phyloP scores from a whole-genome alignment of 192 early-diverging fungal species.

The Backusella psychrophila region DNA sequence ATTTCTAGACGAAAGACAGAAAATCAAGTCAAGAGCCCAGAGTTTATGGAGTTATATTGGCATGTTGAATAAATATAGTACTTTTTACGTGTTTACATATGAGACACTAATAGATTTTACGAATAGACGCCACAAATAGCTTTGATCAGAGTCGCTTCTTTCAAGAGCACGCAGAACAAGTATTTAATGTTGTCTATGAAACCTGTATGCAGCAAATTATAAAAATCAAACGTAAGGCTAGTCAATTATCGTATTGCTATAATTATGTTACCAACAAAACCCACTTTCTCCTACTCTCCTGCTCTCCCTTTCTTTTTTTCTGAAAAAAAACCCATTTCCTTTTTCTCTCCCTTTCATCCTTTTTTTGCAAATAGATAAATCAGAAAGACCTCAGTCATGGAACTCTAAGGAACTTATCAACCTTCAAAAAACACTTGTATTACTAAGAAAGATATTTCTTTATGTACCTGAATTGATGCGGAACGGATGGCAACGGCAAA shows the following conservation, averaged over 20 bases:
- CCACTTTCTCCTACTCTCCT: background rate
- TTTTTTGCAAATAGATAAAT: conserved; percentile 21
- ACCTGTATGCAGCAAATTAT: conserved; percentile 66
- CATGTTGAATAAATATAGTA: conserved; percentile 23
- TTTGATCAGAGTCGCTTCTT: conserved; percentile 78
- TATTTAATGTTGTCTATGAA: conserved; percentile 70
- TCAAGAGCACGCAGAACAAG: conserved; percentile 67
- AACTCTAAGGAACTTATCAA: conserved; percentile 65
- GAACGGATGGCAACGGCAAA: conserved; percentile 66
- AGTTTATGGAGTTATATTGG: conserved; percentile 73
- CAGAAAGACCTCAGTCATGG: conserved; percentile 53
- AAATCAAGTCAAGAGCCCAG: conserved; percentile 62
- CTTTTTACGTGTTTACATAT: background rate
- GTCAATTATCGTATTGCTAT: background rate
- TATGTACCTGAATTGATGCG: conserved; percentile 67
- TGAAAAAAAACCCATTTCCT: background rate
- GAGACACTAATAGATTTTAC: background rate
- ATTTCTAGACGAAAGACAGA: conserved; percentile 79
- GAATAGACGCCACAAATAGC: conserved; percentile 62
- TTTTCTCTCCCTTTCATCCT: background rate
- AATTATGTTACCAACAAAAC: conserved; percentile 2
- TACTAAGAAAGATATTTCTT: conserved; percentile 67
- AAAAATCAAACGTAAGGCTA: conserved; percentile 71
- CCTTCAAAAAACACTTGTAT: conserved; percentile 59
- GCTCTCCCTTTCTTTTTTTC: background rate